Conservation (phyloP, 768 basidiomycete genomes). For the Boletus vermiculosoides region DNA sequence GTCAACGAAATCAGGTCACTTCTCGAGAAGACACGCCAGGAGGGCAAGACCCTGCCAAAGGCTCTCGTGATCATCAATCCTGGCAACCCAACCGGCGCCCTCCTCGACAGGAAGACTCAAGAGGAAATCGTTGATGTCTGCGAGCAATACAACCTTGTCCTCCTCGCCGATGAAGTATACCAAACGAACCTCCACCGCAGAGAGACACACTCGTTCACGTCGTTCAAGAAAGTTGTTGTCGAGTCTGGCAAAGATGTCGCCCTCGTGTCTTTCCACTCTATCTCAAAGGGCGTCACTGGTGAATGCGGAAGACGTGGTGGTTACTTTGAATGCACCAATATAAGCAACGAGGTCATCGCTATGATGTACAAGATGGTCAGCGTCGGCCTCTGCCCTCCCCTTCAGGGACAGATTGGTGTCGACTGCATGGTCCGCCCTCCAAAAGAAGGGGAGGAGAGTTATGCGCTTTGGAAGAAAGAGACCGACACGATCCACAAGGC, state of each 20-base stretch:
- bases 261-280: conserved; percentile 95
- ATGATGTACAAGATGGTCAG: conserved; percentile 96
- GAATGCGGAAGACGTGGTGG: conserved; percentile 98
- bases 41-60: conserved; percentile 60
- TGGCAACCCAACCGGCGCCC: conserved; percentile 93
- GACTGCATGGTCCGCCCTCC: conserved; percentile 95
- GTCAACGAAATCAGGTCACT: conserved; percentile 62
- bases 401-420: conserved; percentile 90
- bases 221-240: conserved; percentile 89
- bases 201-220: conserved; percentile 72
- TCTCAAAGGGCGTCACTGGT: conserved; percentile 93
- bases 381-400: conserved; percentile 85
- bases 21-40: conserved; percentile 59
- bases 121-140: conserved; percentile 76
- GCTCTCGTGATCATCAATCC: conserved; percentile 98
- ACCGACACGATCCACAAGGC: conserved; percentile 76
- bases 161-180: conserved; percentile 99
- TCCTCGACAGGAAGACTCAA: conserved; percentile 73
- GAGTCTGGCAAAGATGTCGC: conserved; percentile 60
- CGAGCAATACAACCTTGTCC: conserved; percentile 79
- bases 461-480: conserved; percentile 79
- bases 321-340: conserved; percentile 91
- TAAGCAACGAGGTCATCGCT: conserved; percentile 72
- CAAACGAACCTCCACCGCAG: conserved; percentile 84
- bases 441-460: conserved; percentile 68